A percentile compares a stretch with the other conserved stretches of the same genome.
phyloP scores from a whole-genome alignment of 768 basidiomycete genomes.

The Hypholoma fasciculare region DNA sequence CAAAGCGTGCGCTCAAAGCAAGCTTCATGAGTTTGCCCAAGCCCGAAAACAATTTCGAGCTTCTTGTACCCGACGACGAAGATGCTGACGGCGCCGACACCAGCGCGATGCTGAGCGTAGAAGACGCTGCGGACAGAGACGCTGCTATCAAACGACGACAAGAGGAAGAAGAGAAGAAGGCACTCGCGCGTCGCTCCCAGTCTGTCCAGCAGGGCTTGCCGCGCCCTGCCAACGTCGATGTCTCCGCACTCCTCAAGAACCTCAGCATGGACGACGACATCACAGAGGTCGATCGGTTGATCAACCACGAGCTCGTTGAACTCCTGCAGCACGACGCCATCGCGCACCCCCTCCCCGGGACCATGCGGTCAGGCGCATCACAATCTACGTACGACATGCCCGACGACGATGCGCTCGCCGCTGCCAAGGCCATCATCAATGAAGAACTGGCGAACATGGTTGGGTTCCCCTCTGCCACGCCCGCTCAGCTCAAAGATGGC shows the following conservation, averaged over 20 bases:
- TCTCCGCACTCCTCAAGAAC: conserved; percentile 58
- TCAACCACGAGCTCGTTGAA: conserved; percentile 76
- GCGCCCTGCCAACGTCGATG: conserved; percentile 82
- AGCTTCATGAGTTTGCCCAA: conserved; percentile 85
- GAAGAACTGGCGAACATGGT: conserved; percentile 76
- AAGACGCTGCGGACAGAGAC: conserved; percentile 94
- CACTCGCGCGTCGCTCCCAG: conserved; percentile 79
- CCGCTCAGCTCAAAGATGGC: conserved; percentile 77
- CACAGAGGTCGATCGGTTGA: conserved; percentile 54
- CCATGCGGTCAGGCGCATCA: conserved; percentile 70
- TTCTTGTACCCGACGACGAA: conserved; percentile 89
- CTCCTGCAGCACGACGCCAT: conserved; percentile 89
- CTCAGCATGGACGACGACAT: conserved; percentile 50
- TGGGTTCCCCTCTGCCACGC: conserved; percentile 83
- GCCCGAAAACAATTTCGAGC: conserved; percentile 97
- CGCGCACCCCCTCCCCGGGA: conserved; percentile 86
- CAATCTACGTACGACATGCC: conserved; percentile 72
- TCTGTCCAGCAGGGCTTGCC: conserved; percentile 83
- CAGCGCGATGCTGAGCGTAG: conserved; percentile 46
- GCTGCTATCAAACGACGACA: conserved; percentile 60
- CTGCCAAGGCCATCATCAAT: conserved; percentile 73
- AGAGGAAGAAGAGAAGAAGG: conserved; percentile 78
- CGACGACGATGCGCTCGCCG: conserved; percentile 70
- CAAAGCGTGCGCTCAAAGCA: conserved; percentile 75
- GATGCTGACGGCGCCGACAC: conserved; percentile 52